Evolutionary conservation across 805 yeast genomes (phyloP), one percentile per base, ranked within the genome.

Genomic region (Naumovozyma baii): DNA sequence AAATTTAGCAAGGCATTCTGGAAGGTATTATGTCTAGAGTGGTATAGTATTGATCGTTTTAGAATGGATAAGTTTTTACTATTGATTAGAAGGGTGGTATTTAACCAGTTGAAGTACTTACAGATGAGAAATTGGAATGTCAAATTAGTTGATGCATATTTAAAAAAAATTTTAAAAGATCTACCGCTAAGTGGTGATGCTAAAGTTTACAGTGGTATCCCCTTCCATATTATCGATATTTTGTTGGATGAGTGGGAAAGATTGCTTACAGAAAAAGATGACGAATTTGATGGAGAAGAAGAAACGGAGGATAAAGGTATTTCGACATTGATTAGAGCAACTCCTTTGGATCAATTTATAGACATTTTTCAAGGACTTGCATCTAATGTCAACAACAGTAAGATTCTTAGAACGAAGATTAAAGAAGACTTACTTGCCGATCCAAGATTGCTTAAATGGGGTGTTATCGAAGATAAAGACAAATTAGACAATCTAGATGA

Each of bases 41-140:
- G 97, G 97, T 70, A 76, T 38, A 68, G 69, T 5, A 73, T 92
- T 39, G 97, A 90, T 62, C 80, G 82, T 41, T 70, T 69, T 75
- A 77, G 98, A 64, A 58, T 88, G 39, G 96, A 92, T 63, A 92
- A 92, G 64, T 92, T 72, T 62, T 76, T 83, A 50, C 63, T 88
- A 63, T 66, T 92, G 49, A 72, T 88, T 46, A 78, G 98, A 69
- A 72, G 87, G 53, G 82, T 78, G 5, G 61, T 85, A 18, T 74
- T 76, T 46, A 80, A 76, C 51, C 76, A 74, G 49, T 67, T 92
- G 49, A 69, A 66, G 48, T 72, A 78, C 48, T 63, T 88, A 29
- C 58, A 67, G 37, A 43, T 51, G 2, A 68, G 73, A 40, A 57
- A 70, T 2, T 87, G 90, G 86, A 68, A 73, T 40, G 60, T 51